Evolutionary conservation across 805 yeast genomes (phyloP).

Genomic region (Nakazawaea holstii): DNA sequence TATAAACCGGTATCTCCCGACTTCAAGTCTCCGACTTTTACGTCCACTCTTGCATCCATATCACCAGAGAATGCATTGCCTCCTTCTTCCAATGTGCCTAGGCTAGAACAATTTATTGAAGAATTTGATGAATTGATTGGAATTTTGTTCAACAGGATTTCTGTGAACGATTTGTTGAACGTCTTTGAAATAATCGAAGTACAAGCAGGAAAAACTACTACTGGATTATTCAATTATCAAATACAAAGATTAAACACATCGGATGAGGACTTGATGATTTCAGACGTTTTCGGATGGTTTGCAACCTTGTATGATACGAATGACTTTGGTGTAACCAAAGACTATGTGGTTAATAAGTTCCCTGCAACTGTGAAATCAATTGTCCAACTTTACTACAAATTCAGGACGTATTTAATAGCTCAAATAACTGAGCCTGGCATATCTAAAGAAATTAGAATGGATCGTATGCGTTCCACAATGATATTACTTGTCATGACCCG

Average conservation of each 20-base stretch:
- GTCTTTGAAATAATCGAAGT: conserved; percentile 70
- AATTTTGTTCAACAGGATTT: conserved; percentile 49
- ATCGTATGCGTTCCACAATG: conserved; percentile 64
- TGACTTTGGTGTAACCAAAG: conserved; percentile 19
- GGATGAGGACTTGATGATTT: conserved; percentile 55
- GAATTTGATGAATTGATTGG: conserved; percentile 59
- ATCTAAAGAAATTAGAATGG: conserved; percentile 52
- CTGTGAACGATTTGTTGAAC: conserved; percentile 72
- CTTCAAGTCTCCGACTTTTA: conserved; percentile 31
- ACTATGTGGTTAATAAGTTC: conserved; percentile 39
- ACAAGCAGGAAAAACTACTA: conserved; percentile 51
- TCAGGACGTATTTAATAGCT: conserved; percentile 55
- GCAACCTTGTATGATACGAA: conserved; percentile 46
- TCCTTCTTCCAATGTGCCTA: conserved; percentile 36
- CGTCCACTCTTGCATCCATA: conserved; percentile 33
- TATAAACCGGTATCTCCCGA: conserved; percentile 54
- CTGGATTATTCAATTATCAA: conserved; percentile 53
- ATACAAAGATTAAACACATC: conserved; percentile 31
- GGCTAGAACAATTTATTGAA: conserved; percentile 56
- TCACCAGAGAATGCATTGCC: conserved; percentile 43
- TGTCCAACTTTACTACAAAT: conserved; percentile 59
- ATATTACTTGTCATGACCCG: conserved; percentile 60
- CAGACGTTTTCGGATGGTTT: conserved; percentile 69
- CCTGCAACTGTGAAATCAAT: conserved; percentile 68
- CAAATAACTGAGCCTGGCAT: conserved; percentile 63